Base-by-base conservation (phyloP, 2,329 filamentous ascomycete genomes). In the Fusarium sp. region DNA sequence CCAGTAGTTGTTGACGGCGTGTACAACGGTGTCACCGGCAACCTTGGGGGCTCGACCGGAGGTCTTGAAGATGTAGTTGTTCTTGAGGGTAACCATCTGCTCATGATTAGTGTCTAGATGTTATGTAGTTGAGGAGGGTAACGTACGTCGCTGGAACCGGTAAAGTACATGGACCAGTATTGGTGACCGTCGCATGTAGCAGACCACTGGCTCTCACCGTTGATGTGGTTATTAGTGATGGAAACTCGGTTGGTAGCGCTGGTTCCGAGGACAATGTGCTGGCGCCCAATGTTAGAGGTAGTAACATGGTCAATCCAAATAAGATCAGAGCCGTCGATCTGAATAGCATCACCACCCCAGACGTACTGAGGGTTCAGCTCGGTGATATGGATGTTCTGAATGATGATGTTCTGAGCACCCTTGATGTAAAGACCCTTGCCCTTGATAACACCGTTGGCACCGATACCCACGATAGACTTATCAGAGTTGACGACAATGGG, bases 1-100 rank as follows among this genome's bases (percentile, higher is more conserved):
- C 79, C 82, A 88, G 83, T 87, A 88, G 82, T 89, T 89, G 83
- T 88, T 89, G 74, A 88, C 85, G 37, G 84, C 85, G 77, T 89
- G 87, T 51, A 89, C 74, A 16, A 82, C 79, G 38, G 88, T 82
- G 54, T 86, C 86, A 73, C 85, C 85, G 23, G 81, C 81, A 23
- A 89, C 80, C 79, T 89, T 88, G 70, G 86, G 87, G 16, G 80
- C 79, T 44, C 87, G 86, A 57, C 87, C 87, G 10, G 81, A 83
- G 54, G 83, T 86, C 78, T 87, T 81, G 81, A 87, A 84, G 74
- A 89, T 81, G 80, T 88, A 88, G 82, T 89, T 89, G 69, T 82
- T 81, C 80, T 87, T 85, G 74, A 89, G 74, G 62, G 87, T 89
- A 72, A 89, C 80, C 62, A 69, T 59, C 62, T 65, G 7, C 18